Percentiles rank a stretch among this genome's conserved stretches.
Conservation (phyloP, 2,329 filamentous ascomycete species). For the Lanzia echinophila region DNA sequence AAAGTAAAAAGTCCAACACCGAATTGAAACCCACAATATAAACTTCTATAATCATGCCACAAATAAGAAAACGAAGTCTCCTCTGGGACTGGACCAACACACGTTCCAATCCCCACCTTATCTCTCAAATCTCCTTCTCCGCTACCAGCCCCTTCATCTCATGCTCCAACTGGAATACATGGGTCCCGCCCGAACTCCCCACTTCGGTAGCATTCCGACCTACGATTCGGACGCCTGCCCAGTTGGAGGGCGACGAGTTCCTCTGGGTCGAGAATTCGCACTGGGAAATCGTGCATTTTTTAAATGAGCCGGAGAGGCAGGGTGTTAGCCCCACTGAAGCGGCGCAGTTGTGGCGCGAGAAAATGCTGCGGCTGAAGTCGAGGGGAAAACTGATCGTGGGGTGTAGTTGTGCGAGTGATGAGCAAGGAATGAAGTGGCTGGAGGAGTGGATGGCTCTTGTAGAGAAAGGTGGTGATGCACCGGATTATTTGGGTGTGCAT, state of each 20-base stretch:
- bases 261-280: constrained; percentile 26
- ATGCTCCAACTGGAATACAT: constrained; percentile 38
- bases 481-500: constrained; percentile 39
- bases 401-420: constrained; percentile 35
- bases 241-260: constrained; percentile 36
- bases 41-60: neutral
- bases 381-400: constrained; percentile 34
- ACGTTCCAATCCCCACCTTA: constrained; percentile 29
- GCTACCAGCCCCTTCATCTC: constrained; percentile 30
- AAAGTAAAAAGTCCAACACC: too few species aligned
- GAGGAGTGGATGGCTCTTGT: constrained; percentile 34
- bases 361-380: constrained; percentile 34
- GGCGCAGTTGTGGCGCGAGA: constrained; percentile 33
- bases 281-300: constrained; percentile 35
- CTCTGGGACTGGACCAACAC: constrained; percentile 41
- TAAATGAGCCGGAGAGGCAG: constrained; percentile 41
- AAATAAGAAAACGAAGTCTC: constrained; percentile 34
- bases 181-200: constrained; percentile 34
- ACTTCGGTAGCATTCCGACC: constrained; percentile 35
- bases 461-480: constrained; percentile 29
- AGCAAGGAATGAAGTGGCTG: constrained; percentile 36
- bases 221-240: constrained; percentile 35
- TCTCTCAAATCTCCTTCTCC: constrained; percentile 32
- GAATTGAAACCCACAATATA: too few species aligned
- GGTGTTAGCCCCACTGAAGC: constrained; percentile 33